Percentiles rank a stretch among this genome's conserved stretches.
Conservation (phyloP, 108 stramenopile genomes). For the Nitzschia putrida region DNA sequence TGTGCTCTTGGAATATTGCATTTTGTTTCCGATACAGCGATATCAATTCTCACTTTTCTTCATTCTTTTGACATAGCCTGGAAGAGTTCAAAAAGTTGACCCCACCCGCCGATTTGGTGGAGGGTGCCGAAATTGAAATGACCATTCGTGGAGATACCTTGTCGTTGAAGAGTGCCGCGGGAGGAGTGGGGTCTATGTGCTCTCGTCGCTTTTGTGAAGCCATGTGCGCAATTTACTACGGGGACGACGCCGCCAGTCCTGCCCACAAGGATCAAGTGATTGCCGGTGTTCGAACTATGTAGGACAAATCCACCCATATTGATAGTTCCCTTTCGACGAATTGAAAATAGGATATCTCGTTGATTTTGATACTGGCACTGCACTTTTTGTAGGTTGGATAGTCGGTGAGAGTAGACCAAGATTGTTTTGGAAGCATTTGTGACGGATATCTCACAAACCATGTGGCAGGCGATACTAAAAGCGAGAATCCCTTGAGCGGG, state of each 20-base stretch:
- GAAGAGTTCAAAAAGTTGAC: constrained; percentile 86
- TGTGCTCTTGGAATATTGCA: constrained; percentile 16
- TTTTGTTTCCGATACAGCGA: neutral
- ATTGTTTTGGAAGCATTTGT: no score
- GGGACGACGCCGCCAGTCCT: constrained; percentile 71
- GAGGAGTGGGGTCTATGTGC: constrained; percentile 74
- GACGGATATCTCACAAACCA: no score
- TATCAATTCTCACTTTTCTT: neutral
- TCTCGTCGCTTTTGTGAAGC: constrained; percentile 75
- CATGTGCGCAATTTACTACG: constrained; percentile 87
- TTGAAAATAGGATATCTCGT: no score
- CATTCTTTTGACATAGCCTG: constrained; percentile 27
- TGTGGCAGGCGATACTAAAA: no score
- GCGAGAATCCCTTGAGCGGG: no score
- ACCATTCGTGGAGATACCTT: constrained; percentile 85
- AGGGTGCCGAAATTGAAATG: constrained; percentile 89
- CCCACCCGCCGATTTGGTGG: constrained; percentile 76
- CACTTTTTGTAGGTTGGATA: no score
- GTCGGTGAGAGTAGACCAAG: no score
- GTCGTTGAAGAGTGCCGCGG: constrained; percentile 76
- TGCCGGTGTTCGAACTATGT: constrained; percentile 67
- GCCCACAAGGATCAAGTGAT: constrained; percentile 70
- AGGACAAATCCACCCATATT: neutral
- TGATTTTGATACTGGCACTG: no score
- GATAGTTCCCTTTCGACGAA: no score